Evolutionary conservation across 768 basidiomycete species (phyloP).

Genomic region (Tubosaeta sp.): DNA sequence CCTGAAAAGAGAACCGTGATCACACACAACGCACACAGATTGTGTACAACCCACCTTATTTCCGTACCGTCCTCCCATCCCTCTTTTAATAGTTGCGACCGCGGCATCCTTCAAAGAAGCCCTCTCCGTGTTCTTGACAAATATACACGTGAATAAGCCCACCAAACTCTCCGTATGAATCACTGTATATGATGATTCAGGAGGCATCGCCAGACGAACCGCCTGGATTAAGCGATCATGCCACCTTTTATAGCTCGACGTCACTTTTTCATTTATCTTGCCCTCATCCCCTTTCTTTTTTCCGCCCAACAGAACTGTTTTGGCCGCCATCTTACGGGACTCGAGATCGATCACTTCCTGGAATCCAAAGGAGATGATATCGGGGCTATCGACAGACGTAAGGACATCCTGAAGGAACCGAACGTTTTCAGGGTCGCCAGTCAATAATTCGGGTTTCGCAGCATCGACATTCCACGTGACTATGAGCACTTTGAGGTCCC

Average conservation of each 20-base stretch:
- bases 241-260: conserved; percentile 85
- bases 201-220: conserved; percentile 69
- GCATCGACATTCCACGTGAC: conserved; percentile 95
- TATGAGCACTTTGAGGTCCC: conserved; percentile 71
- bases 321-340: conserved; percentile 85
- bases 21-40: background rate
- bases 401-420: conserved; percentile 79
- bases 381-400: conserved; percentile 67
- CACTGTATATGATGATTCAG: conserved; percentile 72
- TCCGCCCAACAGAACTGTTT: conserved; percentile 77
- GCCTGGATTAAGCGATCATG: conserved; percentile 72
- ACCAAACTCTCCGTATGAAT: conserved; percentile 86
- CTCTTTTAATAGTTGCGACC: conserved; percentile 84
- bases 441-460: conserved; percentile 72
- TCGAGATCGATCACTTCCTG: conserved; percentile 98
- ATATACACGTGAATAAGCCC: conserved; percentile 74
- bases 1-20: conserved; percentile 41
- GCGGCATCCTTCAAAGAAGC: conserved; percentile 58
- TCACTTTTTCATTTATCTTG: conserved; percentile 70
- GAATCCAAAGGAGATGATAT: conserved; percentile 91
- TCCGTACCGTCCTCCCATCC: conserved; percentile 89
- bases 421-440: conserved; percentile 62
- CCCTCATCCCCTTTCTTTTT: conserved; percentile 58
- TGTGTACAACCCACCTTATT: conserved; percentile 65
- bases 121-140: conserved; percentile 68